A percentile compares a stretch with the other conserved stretches of the same genome.
Conservation (phyloP, 2,329 filamentous ascomycete species). For the Aspergillus sp. region DNA sequence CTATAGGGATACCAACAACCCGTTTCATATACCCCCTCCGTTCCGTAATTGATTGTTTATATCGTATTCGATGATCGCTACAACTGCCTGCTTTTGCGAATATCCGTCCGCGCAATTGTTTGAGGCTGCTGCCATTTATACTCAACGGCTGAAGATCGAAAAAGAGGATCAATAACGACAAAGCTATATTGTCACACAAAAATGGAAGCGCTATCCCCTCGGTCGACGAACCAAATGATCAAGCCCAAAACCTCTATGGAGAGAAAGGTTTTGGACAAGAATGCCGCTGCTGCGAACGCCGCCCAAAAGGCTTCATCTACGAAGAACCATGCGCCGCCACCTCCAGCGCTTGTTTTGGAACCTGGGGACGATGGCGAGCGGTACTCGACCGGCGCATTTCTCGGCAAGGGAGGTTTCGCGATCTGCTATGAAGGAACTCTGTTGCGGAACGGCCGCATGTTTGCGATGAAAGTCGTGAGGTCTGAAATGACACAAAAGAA, state of each 20-base stretch:
- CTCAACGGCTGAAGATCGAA: slow-evolving; percentile 10
- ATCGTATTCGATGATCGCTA: slow-evolving; percentile 29
- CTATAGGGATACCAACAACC: slow-evolving; percentile 11
- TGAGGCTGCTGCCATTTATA: slow-evolving; percentile 28
- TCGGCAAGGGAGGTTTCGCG: slow-evolving; percentile 57
- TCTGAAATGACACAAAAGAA: slow-evolving; percentile 56
- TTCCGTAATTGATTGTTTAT: slow-evolving; percentile 21
- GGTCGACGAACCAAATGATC: slow-evolving; percentile 52
- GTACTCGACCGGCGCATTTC: slow-evolving; percentile 51
- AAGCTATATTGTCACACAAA: slow-evolving; percentile 18
- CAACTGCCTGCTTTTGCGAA: slow-evolving; percentile 17
- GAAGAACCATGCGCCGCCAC: slow-evolving; percentile 52
- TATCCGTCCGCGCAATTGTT: slow-evolving; percentile 12
- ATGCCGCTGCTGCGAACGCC: slow-evolving; percentile 32
- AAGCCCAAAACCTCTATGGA: slow-evolving; percentile 47
- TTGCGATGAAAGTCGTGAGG: slow-evolving; percentile 57
- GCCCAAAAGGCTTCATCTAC: slow-evolving; percentile 40
- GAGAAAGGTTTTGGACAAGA: slow-evolving; percentile 44
- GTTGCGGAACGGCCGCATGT: slow-evolving; percentile 48
- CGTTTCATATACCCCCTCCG: slow-evolving; percentile 25
- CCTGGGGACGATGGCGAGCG: slow-evolving; percentile 50
- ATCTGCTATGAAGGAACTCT: slow-evolving; percentile 55
- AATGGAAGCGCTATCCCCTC: slow-evolving; percentile 55
- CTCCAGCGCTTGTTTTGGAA: slow-evolving; percentile 50
- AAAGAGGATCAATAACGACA: slow-evolving; percentile 6